Base-by-base conservation (phyloP, 495 filamentous ascomycete genomes). In the Aspergillus homomorphus region DNA sequence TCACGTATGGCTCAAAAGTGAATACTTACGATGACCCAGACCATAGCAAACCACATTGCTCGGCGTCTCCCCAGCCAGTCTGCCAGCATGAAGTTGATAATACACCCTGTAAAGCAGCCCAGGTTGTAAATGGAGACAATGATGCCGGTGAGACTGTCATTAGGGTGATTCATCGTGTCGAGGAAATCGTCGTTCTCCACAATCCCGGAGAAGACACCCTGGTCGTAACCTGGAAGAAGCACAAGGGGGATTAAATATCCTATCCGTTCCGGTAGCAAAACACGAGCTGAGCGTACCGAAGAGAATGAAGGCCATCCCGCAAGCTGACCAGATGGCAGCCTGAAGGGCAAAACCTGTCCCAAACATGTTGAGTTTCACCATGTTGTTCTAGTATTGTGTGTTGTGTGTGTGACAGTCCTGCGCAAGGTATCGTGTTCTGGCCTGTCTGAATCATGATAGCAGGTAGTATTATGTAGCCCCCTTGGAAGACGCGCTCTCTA, bases 121-220 rank as follows among this genome's bases (percentile, higher is more conserved):
- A 82, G 65, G 55, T 82, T 79, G 60, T 83, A 83, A 38, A 78
- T 74, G 7, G 75, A 70, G 48, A 76, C 73, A 42, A 84, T 79
- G 49, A 77, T 79, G 6, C 79, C 79, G 56, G 73, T 71, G 19
- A 77, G 61, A 9, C 66, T 72, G 30, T 74, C 69, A 44, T 68
- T 65, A 22, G 78, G 80, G 53, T 78, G 63, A 52, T 66, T 43
- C 62, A 81, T 79, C 26, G 63, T 65, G 41, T 75, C 63, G 41
- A 78, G 72, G 66, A 77, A 85, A 50, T 79, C 71, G 4, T 76
- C 64, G 53, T 77, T 78, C 22, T 69, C 69, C 26, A 80, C 69
- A 38, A 83, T 79, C 15, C 78, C 77, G 44, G 70, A 73, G 64
- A 82, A 81, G 7, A 82, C 75, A 42, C 80, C 82, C 66, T 84